Conservation (phyloP, 2,329 filamentous ascomycete species). For the Didymella exigua region DNA sequence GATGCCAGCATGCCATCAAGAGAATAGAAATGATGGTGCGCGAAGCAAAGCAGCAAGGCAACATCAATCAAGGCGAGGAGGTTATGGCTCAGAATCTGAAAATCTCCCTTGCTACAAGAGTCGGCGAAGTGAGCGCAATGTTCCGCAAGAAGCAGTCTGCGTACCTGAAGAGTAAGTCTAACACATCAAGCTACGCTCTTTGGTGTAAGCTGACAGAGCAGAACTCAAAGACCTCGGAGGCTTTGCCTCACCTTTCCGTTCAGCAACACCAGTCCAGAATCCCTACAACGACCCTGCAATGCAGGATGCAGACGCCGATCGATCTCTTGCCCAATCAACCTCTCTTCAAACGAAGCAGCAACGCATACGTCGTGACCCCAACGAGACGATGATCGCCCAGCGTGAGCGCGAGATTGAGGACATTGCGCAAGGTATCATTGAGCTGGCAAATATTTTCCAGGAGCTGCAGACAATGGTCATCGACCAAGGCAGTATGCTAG, state of each 20-base stretch:
- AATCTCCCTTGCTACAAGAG: slow-evolving; percentile 82
- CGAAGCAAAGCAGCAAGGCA: slow-evolving; percentile 74
- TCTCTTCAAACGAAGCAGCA: slow-evolving; percentile 76
- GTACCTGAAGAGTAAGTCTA: slow-evolving; percentile 82
- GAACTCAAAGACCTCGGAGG: slow-evolving; percentile 55
- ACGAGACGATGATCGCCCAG: slow-evolving; percentile 82
- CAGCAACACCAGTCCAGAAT: slow-evolving; percentile 57
- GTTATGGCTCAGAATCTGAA: slow-evolving; percentile 97
- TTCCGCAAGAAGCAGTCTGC: slow-evolving; percentile 98
- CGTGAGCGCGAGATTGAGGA: slow-evolving; percentile 97
- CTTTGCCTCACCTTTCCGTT: slow-evolving; percentile 55
- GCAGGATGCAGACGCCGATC: slow-evolving; percentile 86
- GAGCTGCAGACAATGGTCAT: slow-evolving; percentile 90
- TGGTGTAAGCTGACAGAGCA: slow-evolving; percentile 27
- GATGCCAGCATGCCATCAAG: slow-evolving; percentile 87
- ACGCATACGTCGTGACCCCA: slow-evolving; percentile 66
- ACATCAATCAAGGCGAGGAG: slow-evolving; percentile 82
- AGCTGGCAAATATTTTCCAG: slow-evolving; percentile 93
- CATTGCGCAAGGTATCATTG: slow-evolving; percentile 97
- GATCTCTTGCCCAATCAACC: slow-evolving; percentile 87
- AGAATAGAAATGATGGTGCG: slow-evolving; percentile 84
- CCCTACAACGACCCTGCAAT: slow-evolving; percentile 84
- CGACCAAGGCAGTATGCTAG: slow-evolving; percentile 58
- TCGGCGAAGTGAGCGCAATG: slow-evolving; percentile 87
- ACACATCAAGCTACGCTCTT: background rate